Conservation (phyloP, 139 green algal genomes). For the Tetradesmus lagerheimii region DNA sequence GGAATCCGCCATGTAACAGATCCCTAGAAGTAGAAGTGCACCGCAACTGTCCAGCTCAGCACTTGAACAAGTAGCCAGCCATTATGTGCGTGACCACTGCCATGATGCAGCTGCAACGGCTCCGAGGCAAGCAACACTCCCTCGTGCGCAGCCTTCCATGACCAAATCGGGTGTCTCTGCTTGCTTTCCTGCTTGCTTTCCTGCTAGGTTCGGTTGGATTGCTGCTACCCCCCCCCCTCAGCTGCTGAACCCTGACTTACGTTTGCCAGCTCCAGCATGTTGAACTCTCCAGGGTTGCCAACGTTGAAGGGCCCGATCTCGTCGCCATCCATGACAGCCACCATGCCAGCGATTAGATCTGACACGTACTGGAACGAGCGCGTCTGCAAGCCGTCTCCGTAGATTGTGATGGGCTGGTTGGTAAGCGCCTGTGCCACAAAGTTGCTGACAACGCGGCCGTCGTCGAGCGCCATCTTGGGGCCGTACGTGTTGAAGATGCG, state of each 20-base stretch:
- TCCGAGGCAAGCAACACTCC: no score
- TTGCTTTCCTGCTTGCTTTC: no score
- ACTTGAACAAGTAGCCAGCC: no score
- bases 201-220: no score
- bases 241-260: constrained; percentile 48
- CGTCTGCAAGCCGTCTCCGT: constrained; percentile 97
- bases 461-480: constrained; percentile 98
- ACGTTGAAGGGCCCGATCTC: constrained; percentile 99
- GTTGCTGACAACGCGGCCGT: constrained; percentile 98
- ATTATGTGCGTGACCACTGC: no score
- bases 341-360: constrained; percentile 92
- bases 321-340: constrained; percentile 88
- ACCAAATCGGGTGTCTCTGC: no score
- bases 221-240: no score
- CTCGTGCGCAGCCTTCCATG: no score
- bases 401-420: constrained; percentile 92
- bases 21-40: neutral
- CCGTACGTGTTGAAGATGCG: constrained; percentile 99
- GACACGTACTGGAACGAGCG: constrained; percentile 97
- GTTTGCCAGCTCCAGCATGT: constrained; percentile 98
- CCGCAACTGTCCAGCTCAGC: no score
- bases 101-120: no score
- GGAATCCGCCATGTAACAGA: neutral
- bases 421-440: constrained; percentile 95
- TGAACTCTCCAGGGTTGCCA: constrained; percentile 99